phyloP scores from a whole-genome alignment of 257 asterid species.

The Solanum lignicaule region DNA sequence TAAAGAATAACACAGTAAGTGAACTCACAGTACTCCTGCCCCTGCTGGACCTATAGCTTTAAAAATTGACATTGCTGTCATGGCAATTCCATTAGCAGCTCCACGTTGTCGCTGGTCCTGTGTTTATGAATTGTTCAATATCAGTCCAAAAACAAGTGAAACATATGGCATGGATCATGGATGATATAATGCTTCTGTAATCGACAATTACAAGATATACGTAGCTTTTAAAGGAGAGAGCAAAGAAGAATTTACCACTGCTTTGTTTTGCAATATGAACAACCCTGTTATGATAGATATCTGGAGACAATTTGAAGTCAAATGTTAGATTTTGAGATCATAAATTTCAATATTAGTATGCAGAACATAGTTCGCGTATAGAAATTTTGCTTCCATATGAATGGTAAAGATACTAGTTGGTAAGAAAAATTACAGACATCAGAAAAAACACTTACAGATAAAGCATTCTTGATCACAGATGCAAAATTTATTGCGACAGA shows the following conservation, averaged over 20 bases:
- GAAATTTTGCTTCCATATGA: neutral
- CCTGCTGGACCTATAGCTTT: conserved; percentile 78
- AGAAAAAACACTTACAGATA: conserved; percentile 42
- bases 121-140: neutral
- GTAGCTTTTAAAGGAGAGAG: neutral
- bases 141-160: neutral
- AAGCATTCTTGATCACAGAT: conserved; percentile 54
- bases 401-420: neutral
- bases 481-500: conserved; percentile 45
- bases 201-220: neutral
- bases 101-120: conserved; percentile 79
- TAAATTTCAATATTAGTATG: neutral
- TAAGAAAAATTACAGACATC: neutral
- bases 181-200: neutral
- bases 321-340: neutral
- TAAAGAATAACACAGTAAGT: neutral
- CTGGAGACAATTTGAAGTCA: conserved; percentile 27
- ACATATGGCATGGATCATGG: neutral
- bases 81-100: conserved; percentile 81
- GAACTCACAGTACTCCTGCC: conserved; percentile 78
- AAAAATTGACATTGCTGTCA: conserved; percentile 78
- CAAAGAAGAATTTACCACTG: conserved; percentile 48
- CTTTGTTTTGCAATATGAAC: conserved; percentile 70
- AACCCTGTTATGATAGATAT: conserved; percentile 61
- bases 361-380: neutral